Percentiles rank a stretch among this genome's conserved stretches.
phyloP scores from a whole-genome alignment of 495 filamentous ascomycete genomes.

The Penicillium chermesinum region DNA sequence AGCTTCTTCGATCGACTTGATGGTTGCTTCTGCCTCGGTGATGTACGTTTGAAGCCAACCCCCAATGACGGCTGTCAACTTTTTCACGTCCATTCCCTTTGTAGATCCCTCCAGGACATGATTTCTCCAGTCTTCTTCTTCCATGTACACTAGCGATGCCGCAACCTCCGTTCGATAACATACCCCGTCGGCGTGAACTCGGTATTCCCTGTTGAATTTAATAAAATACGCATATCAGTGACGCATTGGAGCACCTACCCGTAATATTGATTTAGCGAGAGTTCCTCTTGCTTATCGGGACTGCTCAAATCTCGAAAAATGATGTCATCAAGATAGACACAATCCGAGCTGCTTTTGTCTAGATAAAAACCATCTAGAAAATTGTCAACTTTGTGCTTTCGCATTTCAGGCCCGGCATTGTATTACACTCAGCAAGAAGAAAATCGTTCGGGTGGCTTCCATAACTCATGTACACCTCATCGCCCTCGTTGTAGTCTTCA shows the following conservation, averaged over 20 bases:
- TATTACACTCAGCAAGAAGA: conserved; percentile 68
- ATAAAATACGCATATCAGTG: too few species aligned
- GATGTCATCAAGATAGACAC: conserved; percentile 61
- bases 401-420: neutral
- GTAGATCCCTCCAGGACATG: conserved; percentile 39
- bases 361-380: conserved; percentile 70
- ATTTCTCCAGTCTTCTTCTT: conserved; percentile 40
- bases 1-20: conserved; percentile 29
- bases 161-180: conserved; percentile 73
- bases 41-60: conserved; percentile 37
- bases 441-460: conserved; percentile 78
- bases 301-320: conserved; percentile 50
- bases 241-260: too few species aligned
- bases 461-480: conserved; percentile 78
- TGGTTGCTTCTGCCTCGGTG: conserved; percentile 30
- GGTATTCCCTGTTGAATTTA: conserved; percentile 48
- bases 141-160: conserved; percentile 48
- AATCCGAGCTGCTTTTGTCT: conserved; percentile 61
- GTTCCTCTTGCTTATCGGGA: conserved; percentile 38
- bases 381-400: neutral
- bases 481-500: conserved; percentile 53
- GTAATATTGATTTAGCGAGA: conserved; percentile 57
- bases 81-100: conserved; percentile 27
- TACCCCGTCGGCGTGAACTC: conserved; percentile 52
- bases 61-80: conserved; percentile 31